A percentile compares a stretch with the other conserved stretches of the same genome.
These are phyloP conservation scores for Plasmodium vivax DNA, from an alignment of 169 alveolate genomes.

Conservation along the genomic window DNA sequence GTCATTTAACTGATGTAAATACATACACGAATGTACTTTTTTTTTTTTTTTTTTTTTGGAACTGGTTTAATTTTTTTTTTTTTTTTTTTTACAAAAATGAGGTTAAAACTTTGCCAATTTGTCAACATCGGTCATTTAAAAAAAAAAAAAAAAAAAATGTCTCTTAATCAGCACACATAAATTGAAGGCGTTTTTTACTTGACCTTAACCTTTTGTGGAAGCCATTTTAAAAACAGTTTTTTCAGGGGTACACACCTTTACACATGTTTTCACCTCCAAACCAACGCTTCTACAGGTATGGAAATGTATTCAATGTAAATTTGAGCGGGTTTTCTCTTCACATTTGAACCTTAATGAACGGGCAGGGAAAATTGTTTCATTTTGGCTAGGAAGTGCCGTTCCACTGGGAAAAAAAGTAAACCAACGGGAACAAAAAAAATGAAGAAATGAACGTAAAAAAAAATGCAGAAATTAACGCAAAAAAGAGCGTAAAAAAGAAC, in stretches of 20 bases:
- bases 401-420: not conserved
- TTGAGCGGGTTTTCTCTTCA: not conserved
- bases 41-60: constrained; percentile 1
- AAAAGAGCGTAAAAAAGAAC: not conserved
- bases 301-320: constrained; percentile 13
- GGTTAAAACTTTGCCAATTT: not conserved
- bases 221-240: not conserved
- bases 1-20: not conserved
- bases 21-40: not conserved
- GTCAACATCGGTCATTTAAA: constrained; percentile 1
- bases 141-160: constrained; percentile 8
- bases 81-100: not conserved
- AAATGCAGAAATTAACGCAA: not conserved
- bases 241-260: not conserved
- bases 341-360: not conserved
- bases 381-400: not conserved
- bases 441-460: not conserved
- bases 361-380: not conserved
- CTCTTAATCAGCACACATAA: constrained; percentile 7
- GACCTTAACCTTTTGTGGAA: not conserved
- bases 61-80: not conserved
- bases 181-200: not conserved
- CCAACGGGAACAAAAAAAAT: not conserved
- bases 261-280: not conserved
- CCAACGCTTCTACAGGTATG: not conserved